A percentile compares a stretch with the other conserved stretches of the same genome.
Evolutionary conservation across 495 filamentous ascomycete species (phyloP).

Genomic region (Bombardia bombarda): DNA sequence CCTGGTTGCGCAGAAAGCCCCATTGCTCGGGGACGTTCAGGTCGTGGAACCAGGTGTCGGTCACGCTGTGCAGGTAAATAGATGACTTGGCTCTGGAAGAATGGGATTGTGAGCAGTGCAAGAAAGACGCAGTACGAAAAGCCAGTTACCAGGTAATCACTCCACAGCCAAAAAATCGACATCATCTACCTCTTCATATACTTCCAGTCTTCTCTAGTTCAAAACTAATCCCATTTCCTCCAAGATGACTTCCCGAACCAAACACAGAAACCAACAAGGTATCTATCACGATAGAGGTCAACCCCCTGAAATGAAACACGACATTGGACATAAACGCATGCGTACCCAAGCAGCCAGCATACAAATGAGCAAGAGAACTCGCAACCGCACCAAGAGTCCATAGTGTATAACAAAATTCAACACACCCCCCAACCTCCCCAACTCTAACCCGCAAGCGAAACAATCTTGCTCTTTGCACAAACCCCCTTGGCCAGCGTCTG

Average conservation of each 20-base stretch:
- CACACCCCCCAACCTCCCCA: background rate
- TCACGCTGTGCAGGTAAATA: constrained; percentile 65
- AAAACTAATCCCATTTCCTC: no score
- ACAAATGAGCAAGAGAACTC: no score
- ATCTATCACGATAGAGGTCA: no score
- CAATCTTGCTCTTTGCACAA: constrained; percentile 43
- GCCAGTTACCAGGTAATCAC: no score
- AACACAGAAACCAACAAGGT: no score
- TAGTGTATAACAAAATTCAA: background rate
- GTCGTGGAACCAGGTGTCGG: constrained; percentile 56
- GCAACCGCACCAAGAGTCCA: background rate
- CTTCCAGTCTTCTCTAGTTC: no score
- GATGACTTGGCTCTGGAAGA: constrained; percentile 36
- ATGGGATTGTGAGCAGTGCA: constrained; percentile 36
- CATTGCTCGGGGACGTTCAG: constrained; percentile 64
- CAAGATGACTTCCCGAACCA: no score
- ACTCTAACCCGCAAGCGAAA: constrained; percentile 8
- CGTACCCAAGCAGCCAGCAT: no score
- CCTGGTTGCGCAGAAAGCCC: constrained; percentile 72
- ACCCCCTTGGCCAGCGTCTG: constrained; percentile 40
- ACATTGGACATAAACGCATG: no score
- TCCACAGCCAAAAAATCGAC: no score
- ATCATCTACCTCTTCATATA: no score
- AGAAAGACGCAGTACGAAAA: constrained; percentile 38
- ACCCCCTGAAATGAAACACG: no score